Percentiles rank a stretch among this genome's conserved stretches.
These are phyloP conservation scores for Verruconis gallopava DNA, from an alignment of 2,329 filamentous ascomycete genomes.

Conservation along the genomic window DNA sequence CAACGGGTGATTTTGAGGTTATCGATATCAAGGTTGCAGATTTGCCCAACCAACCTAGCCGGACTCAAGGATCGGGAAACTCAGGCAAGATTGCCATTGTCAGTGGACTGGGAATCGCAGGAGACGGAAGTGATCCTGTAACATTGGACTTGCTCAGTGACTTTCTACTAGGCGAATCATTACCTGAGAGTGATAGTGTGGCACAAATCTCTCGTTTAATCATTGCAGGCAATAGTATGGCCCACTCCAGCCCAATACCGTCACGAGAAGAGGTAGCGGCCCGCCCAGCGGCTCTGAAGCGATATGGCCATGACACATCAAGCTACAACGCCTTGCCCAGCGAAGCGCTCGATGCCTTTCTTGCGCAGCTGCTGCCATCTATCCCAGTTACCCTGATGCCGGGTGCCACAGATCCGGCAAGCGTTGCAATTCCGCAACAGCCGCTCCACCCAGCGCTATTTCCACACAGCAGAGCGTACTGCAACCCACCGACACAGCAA, in stretches of 20 bases:
- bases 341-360: slow-evolving; percentile 69
- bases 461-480: slow-evolving; percentile 58
- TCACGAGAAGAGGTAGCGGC: slow-evolving; percentile 32
- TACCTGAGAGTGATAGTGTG: slow-evolving; percentile 48
- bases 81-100: slow-evolving; percentile 71
- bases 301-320: slow-evolving; percentile 87
- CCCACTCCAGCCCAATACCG: slow-evolving; percentile 33
- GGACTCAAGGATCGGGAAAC: slow-evolving; percentile 35
- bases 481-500: slow-evolving; percentile 31
- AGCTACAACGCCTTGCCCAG: slow-evolving; percentile 80
- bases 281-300: slow-evolving; percentile 44
- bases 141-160: slow-evolving; percentile 69
- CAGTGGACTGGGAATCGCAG: slow-evolving; percentile 75
- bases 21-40: slow-evolving; percentile 84
- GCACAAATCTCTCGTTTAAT: slow-evolving; percentile 70
- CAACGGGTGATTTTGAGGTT: slow-evolving; percentile 83
- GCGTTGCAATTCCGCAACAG: slow-evolving; percentile 81
- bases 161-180: slow-evolving; percentile 73
- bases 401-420: slow-evolving; percentile 74
- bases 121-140: slow-evolving; percentile 59
- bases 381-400: slow-evolving; percentile 84
- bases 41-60: slow-evolving; percentile 64
- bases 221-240: slow-evolving; percentile 81
- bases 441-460: slow-evolving; percentile 90
- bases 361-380: slow-evolving; percentile 67